Evolutionary conservation across 106 monocot species (phyloP).

Genomic region (Ottelia alismoides): DNA sequence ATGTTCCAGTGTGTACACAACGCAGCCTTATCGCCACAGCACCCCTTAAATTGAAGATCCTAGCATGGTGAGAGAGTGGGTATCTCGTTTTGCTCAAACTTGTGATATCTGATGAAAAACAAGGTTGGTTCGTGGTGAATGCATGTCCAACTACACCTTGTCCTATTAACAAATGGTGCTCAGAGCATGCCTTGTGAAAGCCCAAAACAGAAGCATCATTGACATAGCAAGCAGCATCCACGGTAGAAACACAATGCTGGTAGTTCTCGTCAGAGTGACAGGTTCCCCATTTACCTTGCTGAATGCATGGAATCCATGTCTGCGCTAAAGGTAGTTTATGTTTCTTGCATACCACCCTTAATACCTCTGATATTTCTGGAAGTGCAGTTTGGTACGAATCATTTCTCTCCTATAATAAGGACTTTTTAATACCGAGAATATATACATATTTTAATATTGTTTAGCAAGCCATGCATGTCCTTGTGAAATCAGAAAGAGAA

Average conservation of each 20-base stretch:
- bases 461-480: neutral
- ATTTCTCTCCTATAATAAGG: conserved; percentile 40
- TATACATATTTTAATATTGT: neutral
- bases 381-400: conserved; percentile 58
- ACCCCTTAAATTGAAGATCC: conserved; percentile 49
- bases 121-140: conserved; percentile 27
- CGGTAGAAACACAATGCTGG: conserved; percentile 72
- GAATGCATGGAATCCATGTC: conserved; percentile 78
- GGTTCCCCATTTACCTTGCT: conserved; percentile 44
- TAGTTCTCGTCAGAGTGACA: conserved; percentile 43
- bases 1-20: conserved; percentile 40
- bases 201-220: conserved; percentile 69
- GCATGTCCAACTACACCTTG: conserved; percentile 82
- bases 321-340: conserved; percentile 76
- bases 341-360: conserved; percentile 51
- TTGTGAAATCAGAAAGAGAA: neutral
- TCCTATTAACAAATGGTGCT: conserved; percentile 75
- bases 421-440: no score
- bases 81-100: conserved; percentile 58
- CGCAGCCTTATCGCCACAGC: conserved; percentile 60
- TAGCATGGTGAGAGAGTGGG: conserved; percentile 91
- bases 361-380: conserved; percentile 61
- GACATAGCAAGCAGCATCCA: conserved; percentile 63
- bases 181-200: conserved; percentile 77
- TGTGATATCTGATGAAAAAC: conserved; percentile 59